Evolutionary conservation across 345 rosid species (phyloP).

Genomic region (Gossypium rotundifolium): DNA sequence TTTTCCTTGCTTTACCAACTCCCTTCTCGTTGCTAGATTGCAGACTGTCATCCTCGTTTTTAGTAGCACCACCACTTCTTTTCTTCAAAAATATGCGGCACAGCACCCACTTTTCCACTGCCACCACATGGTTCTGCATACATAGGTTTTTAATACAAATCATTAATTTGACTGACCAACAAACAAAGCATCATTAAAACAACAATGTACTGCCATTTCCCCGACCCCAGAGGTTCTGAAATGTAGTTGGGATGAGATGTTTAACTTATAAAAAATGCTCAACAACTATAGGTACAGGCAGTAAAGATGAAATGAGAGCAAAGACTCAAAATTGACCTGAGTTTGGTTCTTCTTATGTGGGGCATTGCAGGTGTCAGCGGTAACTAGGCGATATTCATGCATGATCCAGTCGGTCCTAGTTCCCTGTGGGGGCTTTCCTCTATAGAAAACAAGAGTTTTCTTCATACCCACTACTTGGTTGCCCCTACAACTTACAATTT

Average conservation of each 20-base stretch:
- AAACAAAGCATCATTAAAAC: background rate
- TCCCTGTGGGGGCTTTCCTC: constrained; percentile 87
- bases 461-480: constrained; percentile 73
- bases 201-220: background rate
- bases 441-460: constrained; percentile 95
- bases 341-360: background rate
- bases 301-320: background rate
- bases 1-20: constrained; percentile 20
- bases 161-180: background rate
- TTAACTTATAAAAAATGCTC: background rate
- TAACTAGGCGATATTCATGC: constrained; percentile 84
- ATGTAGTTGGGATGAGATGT: background rate
- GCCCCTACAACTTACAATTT: constrained; percentile 55
- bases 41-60: constrained; percentile 35
- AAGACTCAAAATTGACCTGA: background rate
- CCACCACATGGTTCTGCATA: constrained; percentile 35
- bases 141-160: background rate
- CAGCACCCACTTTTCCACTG: constrained; percentile 75
- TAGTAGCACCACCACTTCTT: constrained; percentile 36
- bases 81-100: constrained; percentile 92
- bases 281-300: background rate
- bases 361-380: background rate
- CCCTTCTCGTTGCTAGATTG: constrained; percentile 32
- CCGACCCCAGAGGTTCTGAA: background rate
- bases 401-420: constrained; percentile 90